Evolutionary conservation across 345 rosid species (phyloP).

Genomic region (Nasturtium officinale): DNA sequence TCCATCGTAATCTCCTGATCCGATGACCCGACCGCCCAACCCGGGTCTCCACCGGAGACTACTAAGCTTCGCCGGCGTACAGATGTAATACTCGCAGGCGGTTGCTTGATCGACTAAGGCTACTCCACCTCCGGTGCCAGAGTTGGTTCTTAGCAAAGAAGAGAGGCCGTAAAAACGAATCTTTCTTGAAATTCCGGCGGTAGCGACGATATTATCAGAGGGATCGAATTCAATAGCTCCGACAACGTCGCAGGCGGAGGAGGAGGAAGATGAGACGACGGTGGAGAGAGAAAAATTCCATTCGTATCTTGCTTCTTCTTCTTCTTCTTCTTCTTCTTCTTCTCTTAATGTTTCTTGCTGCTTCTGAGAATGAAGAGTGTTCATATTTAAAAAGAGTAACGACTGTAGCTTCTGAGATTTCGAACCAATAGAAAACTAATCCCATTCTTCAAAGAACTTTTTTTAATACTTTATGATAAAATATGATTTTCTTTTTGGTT

Average conservation of each 20-base stretch:
- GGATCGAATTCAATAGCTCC: conserved; percentile 89
- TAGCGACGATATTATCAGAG: conserved; percentile 59
- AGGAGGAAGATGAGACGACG: conserved; percentile 51
- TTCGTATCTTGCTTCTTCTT: conserved; percentile 46
- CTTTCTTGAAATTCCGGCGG: conserved; percentile 89
- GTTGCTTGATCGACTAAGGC: conserved; percentile 51
- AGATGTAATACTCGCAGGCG: conserved; percentile 61
- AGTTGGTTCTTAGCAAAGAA: conserved; percentile 38
- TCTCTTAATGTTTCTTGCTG: conserved; percentile 11
- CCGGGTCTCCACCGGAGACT: conserved; percentile 79
- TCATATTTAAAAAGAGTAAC: conserved; percentile 40
- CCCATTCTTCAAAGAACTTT: conserved; percentile 23
- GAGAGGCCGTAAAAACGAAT: conserved; percentile 63
- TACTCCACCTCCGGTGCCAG: background rate
- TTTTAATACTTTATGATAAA: background rate
- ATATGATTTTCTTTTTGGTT: background rate
- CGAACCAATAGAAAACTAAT: conserved; percentile 44
- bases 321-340: conserved; percentile 1
- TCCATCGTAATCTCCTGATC: conserved; percentile 91
- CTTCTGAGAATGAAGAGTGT: conserved; percentile 36
- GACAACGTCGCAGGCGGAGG: conserved; percentile 59
- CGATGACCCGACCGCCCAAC: conserved; percentile 56
- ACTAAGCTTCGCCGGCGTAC: conserved; percentile 90
- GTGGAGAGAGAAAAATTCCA: conserved; percentile 77
- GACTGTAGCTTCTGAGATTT: conserved; percentile 31